Base-by-base conservation (phyloP, 441 rosid species). In the Jatropha multifida region DNA sequence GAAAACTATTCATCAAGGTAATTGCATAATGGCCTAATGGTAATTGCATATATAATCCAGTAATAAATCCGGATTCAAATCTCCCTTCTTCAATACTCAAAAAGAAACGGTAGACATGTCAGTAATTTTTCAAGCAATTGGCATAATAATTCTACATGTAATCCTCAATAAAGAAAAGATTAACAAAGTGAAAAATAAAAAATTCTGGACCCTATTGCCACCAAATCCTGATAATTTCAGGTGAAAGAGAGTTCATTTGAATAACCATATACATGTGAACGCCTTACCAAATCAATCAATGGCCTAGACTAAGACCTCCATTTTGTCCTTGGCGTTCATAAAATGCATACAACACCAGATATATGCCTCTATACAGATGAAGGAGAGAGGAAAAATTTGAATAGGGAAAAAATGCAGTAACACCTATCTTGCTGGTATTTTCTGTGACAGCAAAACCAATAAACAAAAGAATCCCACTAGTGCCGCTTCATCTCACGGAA, bases 401-500 rank as follows among this genome's bases (percentile, higher is more conserved):
- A 3, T 59, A 59, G 27, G 60, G 12, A 56, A 59, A 59, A 59
- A 23, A 2, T 63, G 65, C 44, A 62, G 27, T 13, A 23, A 52
- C 8, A 69, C 14, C 12, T 18, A 18, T 69, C 61, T 37, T 13
- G 38, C 15, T 3, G 48, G 23, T 38, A n/a, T 54, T 54, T 69
- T 23, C 37, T 38, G 3, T 11, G 5, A 70, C 37, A 3, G 37
- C 5, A 37, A 70, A 38, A 68, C 27, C 7, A 8, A 2, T 3
- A 10, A 37, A 20, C 2, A 3, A 52, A 70, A 69, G 59, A 56
- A 40, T 61, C 66, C 63, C 20, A 13, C 87, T 88, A 91, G 81
- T 90, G 98, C 11, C 96, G 91, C 84, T 81, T 85, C 93, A 94
- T 88, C 85, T 89, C 93, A 42, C n/a, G 83, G 82, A 91, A 85